Conservation (phyloP, 2,329 filamentous ascomycete genomes). For the Akanthomyces dipterigenus region DNA sequence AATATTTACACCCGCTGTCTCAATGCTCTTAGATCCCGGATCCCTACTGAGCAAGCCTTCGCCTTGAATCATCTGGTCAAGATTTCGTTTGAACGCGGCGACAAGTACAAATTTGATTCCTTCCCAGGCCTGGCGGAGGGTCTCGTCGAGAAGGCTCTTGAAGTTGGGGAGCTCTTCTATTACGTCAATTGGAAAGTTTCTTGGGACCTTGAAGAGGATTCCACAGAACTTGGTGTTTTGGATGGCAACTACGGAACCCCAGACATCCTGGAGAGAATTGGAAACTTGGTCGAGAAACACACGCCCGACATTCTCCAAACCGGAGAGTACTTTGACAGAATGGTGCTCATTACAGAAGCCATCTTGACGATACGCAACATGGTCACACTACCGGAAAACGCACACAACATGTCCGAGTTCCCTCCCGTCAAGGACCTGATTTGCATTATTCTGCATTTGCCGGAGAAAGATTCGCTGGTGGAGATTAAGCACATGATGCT, state of each 20-base stretch:
- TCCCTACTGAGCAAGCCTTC: constrained; percentile 81
- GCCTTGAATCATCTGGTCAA: constrained; percentile 90
- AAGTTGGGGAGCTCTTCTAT: constrained; percentile 73
- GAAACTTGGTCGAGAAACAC: constrained; percentile 51
- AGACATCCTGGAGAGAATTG: constrained; percentile 59
- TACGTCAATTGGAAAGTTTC: constrained; percentile 74
- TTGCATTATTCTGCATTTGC: constrained; percentile 74
- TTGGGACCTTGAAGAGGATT: constrained; percentile 52
- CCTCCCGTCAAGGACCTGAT: constrained; percentile 73
- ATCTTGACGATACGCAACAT: constrained; percentile 88
- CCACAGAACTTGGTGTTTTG: constrained; percentile 40
- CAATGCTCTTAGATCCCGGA: constrained; percentile 71
- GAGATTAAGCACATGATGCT: constrained; percentile 88
- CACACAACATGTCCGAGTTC: constrained; percentile 69
- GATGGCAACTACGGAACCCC: constrained; percentile 44
- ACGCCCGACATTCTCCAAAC: constrained; percentile 66
- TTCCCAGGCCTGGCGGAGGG: constrained; percentile 86
- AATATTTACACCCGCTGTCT: constrained; percentile 90
- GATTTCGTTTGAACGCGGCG: constrained; percentile 88
- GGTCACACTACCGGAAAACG: constrained; percentile 89
- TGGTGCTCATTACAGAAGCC: constrained; percentile 78
- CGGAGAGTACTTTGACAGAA: constrained; percentile 59
- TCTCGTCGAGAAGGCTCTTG: constrained; percentile 75
- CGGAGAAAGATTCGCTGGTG: constrained; percentile 61
- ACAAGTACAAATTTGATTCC: constrained; percentile 92